These are phyloP conservation scores for Agastache rugosa DNA, from an alignment of 257 asterid genomes.

Conservation along the genomic window DNA sequence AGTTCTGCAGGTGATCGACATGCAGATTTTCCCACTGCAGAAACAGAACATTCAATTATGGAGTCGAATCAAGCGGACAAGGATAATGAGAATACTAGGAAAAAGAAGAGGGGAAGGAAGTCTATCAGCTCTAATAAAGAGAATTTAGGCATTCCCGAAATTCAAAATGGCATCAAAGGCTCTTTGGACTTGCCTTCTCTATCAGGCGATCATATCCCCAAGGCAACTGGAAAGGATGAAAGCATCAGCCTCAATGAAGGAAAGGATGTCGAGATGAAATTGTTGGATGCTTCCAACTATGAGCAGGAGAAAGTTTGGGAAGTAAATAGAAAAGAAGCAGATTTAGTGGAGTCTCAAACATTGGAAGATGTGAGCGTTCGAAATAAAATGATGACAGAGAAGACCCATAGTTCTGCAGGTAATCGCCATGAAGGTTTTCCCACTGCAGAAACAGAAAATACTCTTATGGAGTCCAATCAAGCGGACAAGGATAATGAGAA, in stretches of 20 bases:
- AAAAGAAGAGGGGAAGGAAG: conserved; percentile 39
- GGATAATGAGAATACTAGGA: conserved; percentile 11
- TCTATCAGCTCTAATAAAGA: conserved; percentile 38
- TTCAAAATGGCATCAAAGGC: conserved; percentile 34
- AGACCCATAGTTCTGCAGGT: conserved; percentile 21
- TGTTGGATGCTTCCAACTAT: conserved; percentile 34
- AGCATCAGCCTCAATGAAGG: conserved; percentile 26
- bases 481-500: conserved; percentile 33
- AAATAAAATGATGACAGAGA: conserved; percentile 6
- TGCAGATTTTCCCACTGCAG: conserved; percentile 35
- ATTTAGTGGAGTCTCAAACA: conserved; percentile 27
- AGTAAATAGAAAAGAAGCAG: conserved; percentile 32
- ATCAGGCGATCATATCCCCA: conserved; percentile 17
- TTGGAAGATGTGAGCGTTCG: conserved; percentile 21
- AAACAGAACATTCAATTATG: conserved; percentile 39
- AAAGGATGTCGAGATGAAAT: conserved; percentile 33
- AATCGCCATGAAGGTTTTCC: conserved; percentile 1
- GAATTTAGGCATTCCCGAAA: conserved; percentile 38
- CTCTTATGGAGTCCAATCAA: conserved; percentile 40
- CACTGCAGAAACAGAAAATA: conserved; percentile 34
- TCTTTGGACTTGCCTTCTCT: conserved; percentile 31
- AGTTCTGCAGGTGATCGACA: conserved; percentile 22
- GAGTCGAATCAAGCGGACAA: conserved; percentile 36
- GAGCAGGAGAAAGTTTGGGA: conserved; percentile 33
- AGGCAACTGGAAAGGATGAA: conserved; percentile 35